These are phyloP conservation scores for Hyphodiscus hymeniophilus DNA, from an alignment of 495 filamentous ascomycete species.

Conservation along the genomic window DNA sequence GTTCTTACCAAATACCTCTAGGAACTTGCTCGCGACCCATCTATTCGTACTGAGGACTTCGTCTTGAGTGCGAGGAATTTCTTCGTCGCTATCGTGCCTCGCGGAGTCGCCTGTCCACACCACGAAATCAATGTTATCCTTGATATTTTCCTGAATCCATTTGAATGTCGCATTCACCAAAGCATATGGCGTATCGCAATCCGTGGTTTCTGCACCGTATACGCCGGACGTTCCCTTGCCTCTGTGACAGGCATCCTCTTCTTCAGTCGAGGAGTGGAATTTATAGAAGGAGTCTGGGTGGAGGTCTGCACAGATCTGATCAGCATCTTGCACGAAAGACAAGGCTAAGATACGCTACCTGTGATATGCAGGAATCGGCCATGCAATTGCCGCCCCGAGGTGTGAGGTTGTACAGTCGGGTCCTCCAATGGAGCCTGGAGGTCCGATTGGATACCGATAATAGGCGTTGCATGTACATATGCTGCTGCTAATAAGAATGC, in stretches of 20 bases:
- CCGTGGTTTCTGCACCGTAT: slow-evolving; percentile 75
- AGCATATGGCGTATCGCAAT: slow-evolving; percentile 76
- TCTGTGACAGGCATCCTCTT: slow-evolving; percentile 68
- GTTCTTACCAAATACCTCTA: slow-evolving; percentile 54
- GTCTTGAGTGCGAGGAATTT: slow-evolving; percentile 60
- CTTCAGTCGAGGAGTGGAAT: slow-evolving; percentile 58
- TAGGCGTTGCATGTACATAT: slow-evolving; percentile 8
- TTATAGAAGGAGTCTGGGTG: slow-evolving; percentile 87
- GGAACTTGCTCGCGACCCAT: slow-evolving; percentile 66
- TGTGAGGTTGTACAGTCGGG: slow-evolving; percentile 7
- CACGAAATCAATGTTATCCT: slow-evolving; percentile 84
- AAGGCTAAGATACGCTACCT: slow-evolving; percentile 43
- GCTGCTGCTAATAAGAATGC: slow-evolving; percentile 11
- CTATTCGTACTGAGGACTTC: slow-evolving; percentile 73
- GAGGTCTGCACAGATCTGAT: slow-evolving; percentile 50
- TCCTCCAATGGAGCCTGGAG: slow-evolving; percentile 23
- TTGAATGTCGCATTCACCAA: slow-evolving; percentile 85
- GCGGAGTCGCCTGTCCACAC: slow-evolving; percentile 97
- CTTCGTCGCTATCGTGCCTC: slow-evolving; percentile 88
- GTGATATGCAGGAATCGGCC: slow-evolving; percentile 94
- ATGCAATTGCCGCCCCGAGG: slow-evolving; percentile 38
- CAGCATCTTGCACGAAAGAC: not conserved
- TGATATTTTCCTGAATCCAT: slow-evolving; percentile 83
- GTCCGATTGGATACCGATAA: slow-evolving; percentile 4
- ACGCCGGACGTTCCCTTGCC: slow-evolving; percentile 67